Base-by-base conservation (phyloP, 2,329 filamentous ascomycete genomes). In the Colletotrichum sp. region DNA sequence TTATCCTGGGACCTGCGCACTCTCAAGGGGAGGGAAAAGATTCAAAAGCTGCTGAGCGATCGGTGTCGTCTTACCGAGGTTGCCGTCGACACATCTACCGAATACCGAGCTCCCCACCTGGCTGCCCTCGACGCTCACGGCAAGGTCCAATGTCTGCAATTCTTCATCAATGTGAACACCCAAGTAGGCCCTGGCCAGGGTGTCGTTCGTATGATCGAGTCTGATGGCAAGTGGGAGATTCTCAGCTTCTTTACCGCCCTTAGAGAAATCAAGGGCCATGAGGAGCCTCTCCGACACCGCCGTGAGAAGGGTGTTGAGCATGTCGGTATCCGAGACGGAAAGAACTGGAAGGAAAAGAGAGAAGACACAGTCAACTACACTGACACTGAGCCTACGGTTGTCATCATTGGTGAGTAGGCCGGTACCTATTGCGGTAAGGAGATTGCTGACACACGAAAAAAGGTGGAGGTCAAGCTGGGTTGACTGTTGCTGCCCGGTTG, bases 231-330 rank as follows among this genome's bases (percentile, higher is more conserved):
- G 6, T 93, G 90, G 90, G 91, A 90, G 79, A 87, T 89, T 1
- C 91, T 89, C 77, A 91, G 89, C 6, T 79, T 93, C 1, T 93
- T 88, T 78, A 93, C 91, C 0, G 83, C 84, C 0, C 81, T 93
- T 16, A 80, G 84, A 9, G 86, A 87, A 63, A 77, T 93, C 9
- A 87, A 84, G 6, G 88, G 87, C 1, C 82, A 86, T 64, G 88
- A 90, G 67, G 89, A 92, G 79, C 78, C 79, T 0, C 76, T 85
- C 2, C 83, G 85, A 3, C 79, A 78, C 2, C 85, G 84, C 12
- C 84, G 92, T 65, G 86, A 89, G 0, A 83, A 85, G 57, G 92
- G 91, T 0, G 89, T 86, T 13, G 82, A 86, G 43, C 89, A 91
- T 79, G 91, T 90, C 0, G 87, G 84, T 6, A 86, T 87, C 68